Evolutionary conservation across 177 flowering plant genomes (phyloP).

Genomic region (Vitis hybrid): DNA sequence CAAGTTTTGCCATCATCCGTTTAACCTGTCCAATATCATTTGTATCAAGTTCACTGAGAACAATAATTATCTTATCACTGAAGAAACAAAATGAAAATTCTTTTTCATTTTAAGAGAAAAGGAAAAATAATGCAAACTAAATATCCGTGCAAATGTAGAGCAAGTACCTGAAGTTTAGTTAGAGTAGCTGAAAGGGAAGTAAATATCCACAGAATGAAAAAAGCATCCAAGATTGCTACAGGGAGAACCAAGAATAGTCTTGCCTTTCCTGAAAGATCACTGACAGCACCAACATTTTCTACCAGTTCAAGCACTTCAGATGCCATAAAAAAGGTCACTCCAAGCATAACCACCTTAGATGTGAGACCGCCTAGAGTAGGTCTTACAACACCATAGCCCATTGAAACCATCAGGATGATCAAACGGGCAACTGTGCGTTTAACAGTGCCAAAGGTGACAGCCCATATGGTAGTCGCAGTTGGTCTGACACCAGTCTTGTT

Average conservation of each 20-base stretch:
- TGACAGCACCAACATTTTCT: conserved; percentile 84
- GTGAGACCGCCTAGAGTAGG: conserved; percentile 94
- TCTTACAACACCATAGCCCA: conserved; percentile 98
- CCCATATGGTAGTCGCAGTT: conserved; percentile 80
- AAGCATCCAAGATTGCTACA: conserved; percentile 74
- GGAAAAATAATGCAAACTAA: background rate
- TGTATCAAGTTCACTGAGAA: no score
- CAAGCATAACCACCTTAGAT: conserved; percentile 81
- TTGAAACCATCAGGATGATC: conserved; percentile 77
- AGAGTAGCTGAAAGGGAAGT: conserved; percentile 76
- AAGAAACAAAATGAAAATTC: no score
- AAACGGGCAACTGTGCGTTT: conserved; percentile 80
- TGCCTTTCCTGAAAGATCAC: conserved; percentile 88
- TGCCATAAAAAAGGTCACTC: conserved; percentile 77
- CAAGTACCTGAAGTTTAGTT: conserved; percentile 71
- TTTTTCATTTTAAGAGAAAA: background rate
- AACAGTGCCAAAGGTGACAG: conserved; percentile 84
- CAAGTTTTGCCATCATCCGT: conserved; percentile 77
- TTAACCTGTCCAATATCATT: conserved; percentile 50
- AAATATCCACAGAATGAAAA: conserved; percentile 82
- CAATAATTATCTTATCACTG: no score
- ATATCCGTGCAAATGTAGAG: background rate
- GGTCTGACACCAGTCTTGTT: conserved; percentile 82
- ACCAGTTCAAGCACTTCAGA: conserved; percentile 89
- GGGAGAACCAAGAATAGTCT: conserved; percentile 74